Evolutionary conservation across 2,329 filamentous ascomycete species (phyloP).

Genomic region (Hypoxylon sp.): DNA sequence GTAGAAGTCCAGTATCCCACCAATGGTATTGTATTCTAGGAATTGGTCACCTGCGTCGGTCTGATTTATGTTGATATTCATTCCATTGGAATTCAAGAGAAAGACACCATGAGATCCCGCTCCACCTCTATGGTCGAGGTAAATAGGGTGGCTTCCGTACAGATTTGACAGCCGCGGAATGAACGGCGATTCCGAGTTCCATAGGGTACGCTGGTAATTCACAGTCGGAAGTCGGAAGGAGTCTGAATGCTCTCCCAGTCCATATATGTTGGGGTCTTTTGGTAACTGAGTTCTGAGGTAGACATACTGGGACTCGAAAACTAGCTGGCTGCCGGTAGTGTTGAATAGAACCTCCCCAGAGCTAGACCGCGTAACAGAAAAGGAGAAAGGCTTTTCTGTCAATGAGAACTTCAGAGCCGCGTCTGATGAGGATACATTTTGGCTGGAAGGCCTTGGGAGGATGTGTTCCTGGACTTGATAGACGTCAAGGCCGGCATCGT

Average conservation of each 20-base stretch:
- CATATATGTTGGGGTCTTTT: slow-evolving; percentile 71
- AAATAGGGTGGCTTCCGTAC: slow-evolving; percentile 76
- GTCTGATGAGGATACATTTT: slow-evolving; percentile 42
- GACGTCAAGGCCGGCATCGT: slow-evolving; percentile 46
- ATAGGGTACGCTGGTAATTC: slow-evolving; percentile 73
- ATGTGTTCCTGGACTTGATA: slow-evolving; percentile 49
- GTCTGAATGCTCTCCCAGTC: slow-evolving; percentile 75
- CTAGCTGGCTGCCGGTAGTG: slow-evolving; percentile 58
- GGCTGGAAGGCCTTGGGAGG: slow-evolving; percentile 41
- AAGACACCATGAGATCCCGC: slow-evolving; percentile 70
- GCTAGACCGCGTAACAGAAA: slow-evolving; percentile 66
- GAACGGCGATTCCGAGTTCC: slow-evolving; percentile 71
- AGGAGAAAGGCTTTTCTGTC: slow-evolving; percentile 73
- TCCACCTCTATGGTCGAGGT: slow-evolving; percentile 71
- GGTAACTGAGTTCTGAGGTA: slow-evolving; percentile 72
- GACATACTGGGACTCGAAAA: slow-evolving; percentile 62
- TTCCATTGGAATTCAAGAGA: slow-evolving; percentile 73
- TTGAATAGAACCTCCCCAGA: slow-evolving; percentile 71
- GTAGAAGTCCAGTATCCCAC: slow-evolving; percentile 75
- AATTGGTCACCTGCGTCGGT: slow-evolving; percentile 66
- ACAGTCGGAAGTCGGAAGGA: slow-evolving; percentile 69
- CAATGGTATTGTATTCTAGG: slow-evolving; percentile 77
- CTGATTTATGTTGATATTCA: slow-evolving; percentile 68
- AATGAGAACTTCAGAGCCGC: slow-evolving; percentile 63
- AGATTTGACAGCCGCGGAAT: slow-evolving; percentile 64